Conservation (phyloP, 345 rosid species). For the Raphanus raphanistrum region DNA sequence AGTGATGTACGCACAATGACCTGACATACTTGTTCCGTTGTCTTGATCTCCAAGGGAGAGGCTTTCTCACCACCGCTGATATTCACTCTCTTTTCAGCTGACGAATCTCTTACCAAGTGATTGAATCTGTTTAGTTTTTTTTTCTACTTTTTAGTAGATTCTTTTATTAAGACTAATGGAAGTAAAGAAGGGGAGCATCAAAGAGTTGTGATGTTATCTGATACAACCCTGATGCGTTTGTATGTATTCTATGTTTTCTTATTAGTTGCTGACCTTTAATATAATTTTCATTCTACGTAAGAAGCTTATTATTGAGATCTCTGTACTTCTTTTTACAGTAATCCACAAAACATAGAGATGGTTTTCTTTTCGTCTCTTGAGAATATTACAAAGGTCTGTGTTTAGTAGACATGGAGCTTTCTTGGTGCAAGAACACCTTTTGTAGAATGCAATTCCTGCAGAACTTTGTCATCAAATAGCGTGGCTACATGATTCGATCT, state of each 20-base stretch:
- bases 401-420: slow-evolving; percentile 66
- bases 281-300: not conserved
- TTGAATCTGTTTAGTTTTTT: no score
- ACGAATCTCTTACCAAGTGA: no score
- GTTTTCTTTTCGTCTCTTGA: not conserved
- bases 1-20: no score
- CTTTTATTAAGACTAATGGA: no score
- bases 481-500: slow-evolving; percentile 89
- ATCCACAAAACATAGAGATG: slow-evolving; percentile 10
- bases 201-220: no score
- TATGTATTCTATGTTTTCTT: slow-evolving; percentile 16
- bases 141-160: no score
- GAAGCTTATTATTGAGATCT: not conserved
- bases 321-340: slow-evolving; percentile 6
- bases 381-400: slow-evolving; percentile 20
- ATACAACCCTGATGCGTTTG: not conserved
- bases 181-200: no score
- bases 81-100: no score
- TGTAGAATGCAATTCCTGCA: slow-evolving; percentile 80
- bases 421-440: slow-evolving; percentile 90
- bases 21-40: no score
- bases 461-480: slow-evolving; percentile 70
- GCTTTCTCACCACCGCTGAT: no score
- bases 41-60: no score
- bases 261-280: not conserved